phyloP scores from a whole-genome alignment of 257 asterid species.

The Gentiana macrophylla region DNA sequence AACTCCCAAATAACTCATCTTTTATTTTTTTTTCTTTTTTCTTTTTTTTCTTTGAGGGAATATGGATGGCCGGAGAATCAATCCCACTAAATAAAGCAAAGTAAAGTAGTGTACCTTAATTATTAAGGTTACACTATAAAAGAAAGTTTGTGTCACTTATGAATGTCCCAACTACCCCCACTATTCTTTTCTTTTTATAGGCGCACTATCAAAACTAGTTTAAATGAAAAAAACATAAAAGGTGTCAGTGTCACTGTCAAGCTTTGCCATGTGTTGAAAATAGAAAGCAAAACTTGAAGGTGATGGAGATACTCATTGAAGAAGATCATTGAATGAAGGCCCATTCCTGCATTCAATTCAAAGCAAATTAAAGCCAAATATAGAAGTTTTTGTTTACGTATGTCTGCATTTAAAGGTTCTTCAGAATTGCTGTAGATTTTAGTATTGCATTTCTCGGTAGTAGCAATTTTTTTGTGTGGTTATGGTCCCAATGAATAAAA shows the following conservation, averaged over 20 bases:
- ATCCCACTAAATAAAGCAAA: too few relatives aligned
- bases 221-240: neutral
- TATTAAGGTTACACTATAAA: too few relatives aligned
- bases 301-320: neutral
- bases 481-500: conserved; percentile 17
- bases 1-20: conserved; percentile 74
- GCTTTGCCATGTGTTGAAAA: conserved; percentile 13
- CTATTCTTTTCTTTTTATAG: neutral
- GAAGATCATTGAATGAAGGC: conserved; percentile 1
- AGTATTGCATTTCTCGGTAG: conserved; percentile 18
- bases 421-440: conserved; percentile 13
- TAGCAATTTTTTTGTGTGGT: conserved; percentile 19
- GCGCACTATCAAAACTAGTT: neutral
- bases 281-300: neutral
- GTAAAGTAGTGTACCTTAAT: too few relatives aligned
- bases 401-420: conserved; percentile 29
- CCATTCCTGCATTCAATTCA: conserved; percentile 22
- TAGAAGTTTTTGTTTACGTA: neutral
- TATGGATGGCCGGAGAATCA: too few relatives aligned
- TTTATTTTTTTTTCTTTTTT: neutral
- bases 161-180: too few relatives aligned
- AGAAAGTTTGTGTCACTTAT: too few relatives aligned
- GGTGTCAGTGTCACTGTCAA: neutral
- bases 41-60: too few relatives aligned
- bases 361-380: conserved; percentile 16